A percentile compares a stretch with the other conserved stretches of the same genome.
Conservation (phyloP, 208 protist species). For the Crithidia sp. region DNA sequence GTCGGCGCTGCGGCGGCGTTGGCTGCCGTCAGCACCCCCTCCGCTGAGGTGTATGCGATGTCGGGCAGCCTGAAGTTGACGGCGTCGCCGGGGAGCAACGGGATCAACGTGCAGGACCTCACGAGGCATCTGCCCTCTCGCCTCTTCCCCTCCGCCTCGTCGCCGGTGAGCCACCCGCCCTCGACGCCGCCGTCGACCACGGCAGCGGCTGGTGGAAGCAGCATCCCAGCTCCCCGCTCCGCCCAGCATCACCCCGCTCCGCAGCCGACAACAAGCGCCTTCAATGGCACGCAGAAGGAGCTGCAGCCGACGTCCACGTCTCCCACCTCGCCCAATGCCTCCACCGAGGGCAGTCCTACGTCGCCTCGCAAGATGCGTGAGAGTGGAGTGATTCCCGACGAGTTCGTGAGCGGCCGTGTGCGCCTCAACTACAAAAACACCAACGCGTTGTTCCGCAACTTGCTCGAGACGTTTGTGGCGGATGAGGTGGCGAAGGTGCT, state of each 20-base stretch:
- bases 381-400: slow-evolving; percentile 43
- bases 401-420: slow-evolving; percentile 52
- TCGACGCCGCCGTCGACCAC: slow-evolving; percentile 8
- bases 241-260: slow-evolving; percentile 20
- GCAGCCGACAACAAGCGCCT: not conserved
- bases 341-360: slow-evolving; percentile 8
- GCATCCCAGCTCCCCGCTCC: slow-evolving; percentile 41
- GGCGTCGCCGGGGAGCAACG: slow-evolving; percentile 29
- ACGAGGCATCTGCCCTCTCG: slow-evolving; percentile 36
- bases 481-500: slow-evolving; percentile 38
- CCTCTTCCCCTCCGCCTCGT: slow-evolving; percentile 10
- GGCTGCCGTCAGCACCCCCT: not conserved
- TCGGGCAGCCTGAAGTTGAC: slow-evolving; percentile 36
- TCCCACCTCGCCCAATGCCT: not conserved
- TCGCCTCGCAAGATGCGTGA: slow-evolving; percentile 15
- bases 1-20: not conserved
- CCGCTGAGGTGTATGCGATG: slow-evolving; percentile 6
- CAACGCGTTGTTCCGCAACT: slow-evolving; percentile 42
- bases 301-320: not conserved
- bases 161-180: slow-evolving; percentile 12
- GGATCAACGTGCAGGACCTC: slow-evolving; percentile 51
- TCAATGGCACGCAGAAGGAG: not conserved
- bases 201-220: slow-evolving; percentile 11
- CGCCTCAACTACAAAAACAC: slow-evolving; percentile 42
- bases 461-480: slow-evolving; percentile 41